A percentile compares a stretch with the other conserved stretches of the same genome.
phyloP scores from a whole-genome alignment of 345 rosid species.

The Acer campestre region DNA sequence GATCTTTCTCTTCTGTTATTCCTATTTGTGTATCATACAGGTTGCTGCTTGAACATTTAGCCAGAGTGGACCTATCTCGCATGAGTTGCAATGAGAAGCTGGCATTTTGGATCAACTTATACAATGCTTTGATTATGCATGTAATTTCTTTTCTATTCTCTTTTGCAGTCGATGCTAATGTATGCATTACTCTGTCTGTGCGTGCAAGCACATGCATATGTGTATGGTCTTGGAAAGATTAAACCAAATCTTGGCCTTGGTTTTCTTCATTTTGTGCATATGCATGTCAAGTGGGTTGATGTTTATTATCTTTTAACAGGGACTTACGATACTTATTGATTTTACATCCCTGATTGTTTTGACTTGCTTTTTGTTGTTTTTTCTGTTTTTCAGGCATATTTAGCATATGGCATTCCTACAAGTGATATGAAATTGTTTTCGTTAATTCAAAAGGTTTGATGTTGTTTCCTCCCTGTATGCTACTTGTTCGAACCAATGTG shows the following conservation, averaged over 20 bases:
- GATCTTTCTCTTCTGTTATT: neutral
- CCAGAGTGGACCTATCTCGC: constrained; percentile 49
- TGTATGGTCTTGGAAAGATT: constrained; percentile 3
- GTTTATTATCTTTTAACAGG: neutral
- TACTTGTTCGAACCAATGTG: constrained; percentile 14
- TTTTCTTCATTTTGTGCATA: constrained; percentile 9
- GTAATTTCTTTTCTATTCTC: constrained; percentile 35
- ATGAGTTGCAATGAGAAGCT: constrained; percentile 54
- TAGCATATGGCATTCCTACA: constrained; percentile 68
- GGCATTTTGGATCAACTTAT: constrained; percentile 75
- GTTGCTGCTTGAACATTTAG: constrained; percentile 65
- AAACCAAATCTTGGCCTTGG: constrained; percentile 9
- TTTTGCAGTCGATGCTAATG: too few species aligned
- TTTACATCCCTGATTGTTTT: neutral
- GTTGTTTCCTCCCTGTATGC: neutral
- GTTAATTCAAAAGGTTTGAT: constrained; percentile 65
- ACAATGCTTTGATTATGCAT: constrained; percentile 76
- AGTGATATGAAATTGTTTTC: constrained; percentile 56
- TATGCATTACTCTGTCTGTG: neutral
- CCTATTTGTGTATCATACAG: constrained; percentile 29
- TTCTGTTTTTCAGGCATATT: constrained; percentile 51
- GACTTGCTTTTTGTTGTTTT: neutral
- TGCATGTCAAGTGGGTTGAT: constrained; percentile 1
- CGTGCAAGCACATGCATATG: neutral
- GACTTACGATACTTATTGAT: neutral